phyloP scores from a whole-genome alignment of 2,329 filamentous ascomycete species.

The Penicillium sclerotigenum region DNA sequence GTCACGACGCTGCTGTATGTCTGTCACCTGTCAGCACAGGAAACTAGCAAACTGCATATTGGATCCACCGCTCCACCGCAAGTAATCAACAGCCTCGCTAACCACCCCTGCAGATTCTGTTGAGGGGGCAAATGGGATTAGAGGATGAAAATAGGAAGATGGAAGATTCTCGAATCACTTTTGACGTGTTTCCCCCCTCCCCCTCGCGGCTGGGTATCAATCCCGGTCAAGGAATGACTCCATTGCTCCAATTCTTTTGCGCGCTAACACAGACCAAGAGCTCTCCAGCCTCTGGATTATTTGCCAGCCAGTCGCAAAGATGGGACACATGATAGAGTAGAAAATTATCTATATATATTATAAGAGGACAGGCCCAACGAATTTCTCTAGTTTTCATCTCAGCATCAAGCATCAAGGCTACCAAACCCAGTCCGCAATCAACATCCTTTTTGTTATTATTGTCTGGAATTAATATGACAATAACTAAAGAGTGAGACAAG shows the following conservation, averaged over 20 bases:
- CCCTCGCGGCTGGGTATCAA: constrained; percentile 10
- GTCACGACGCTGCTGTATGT: constrained; percentile 6
- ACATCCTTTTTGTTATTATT: not conserved
- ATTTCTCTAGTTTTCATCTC: constrained; percentile 10
- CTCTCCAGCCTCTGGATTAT: constrained; percentile 33
- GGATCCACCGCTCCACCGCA: constrained; percentile 27
- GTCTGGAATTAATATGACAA: not conserved
- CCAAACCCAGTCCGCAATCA: not conserved
- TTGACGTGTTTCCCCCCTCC: not conserved
- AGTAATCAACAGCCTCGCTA: constrained; percentile 6
- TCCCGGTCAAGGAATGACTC: constrained; percentile 23
- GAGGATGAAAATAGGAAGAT: constrained; percentile 1
- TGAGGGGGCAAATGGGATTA: constrained; percentile 1
- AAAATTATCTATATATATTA: constrained; percentile 14
- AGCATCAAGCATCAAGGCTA: not conserved
- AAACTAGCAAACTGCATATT: constrained; percentile 26
- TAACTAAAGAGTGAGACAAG: not conserved
- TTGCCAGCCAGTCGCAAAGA: constrained; percentile 22
- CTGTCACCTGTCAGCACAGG: constrained; percentile 6
- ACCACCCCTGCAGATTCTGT: constrained; percentile 4
- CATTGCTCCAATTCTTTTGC: constrained; percentile 27
- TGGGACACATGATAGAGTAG: constrained; percentile 3
- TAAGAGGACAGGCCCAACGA: constrained; percentile 6
- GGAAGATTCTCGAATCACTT: constrained; percentile 21
- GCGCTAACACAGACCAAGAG: constrained; percentile 32